Evolutionary conservation across 345 rosid genomes (phyloP).

Genomic region (Fremontodendron californicum): DNA sequence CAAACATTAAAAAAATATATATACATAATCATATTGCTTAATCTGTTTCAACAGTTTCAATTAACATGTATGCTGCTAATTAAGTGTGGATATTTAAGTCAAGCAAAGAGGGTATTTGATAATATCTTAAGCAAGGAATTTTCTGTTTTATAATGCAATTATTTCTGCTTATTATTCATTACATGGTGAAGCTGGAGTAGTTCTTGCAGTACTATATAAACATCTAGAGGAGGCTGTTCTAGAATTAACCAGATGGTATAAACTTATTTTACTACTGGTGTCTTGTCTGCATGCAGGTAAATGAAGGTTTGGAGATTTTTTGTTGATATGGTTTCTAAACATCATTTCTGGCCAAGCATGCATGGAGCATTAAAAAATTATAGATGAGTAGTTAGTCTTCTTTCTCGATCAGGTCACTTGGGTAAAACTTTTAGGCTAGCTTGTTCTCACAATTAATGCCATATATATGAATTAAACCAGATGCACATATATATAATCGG

Average conservation of each 20-base stretch:
- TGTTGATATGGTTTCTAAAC: constrained; percentile 30
- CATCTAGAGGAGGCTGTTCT: constrained; percentile 26
- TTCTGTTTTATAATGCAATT: constrained; percentile 47
- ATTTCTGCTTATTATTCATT: constrained; percentile 44
- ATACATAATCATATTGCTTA: no score
- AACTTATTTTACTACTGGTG: constrained; percentile 39
- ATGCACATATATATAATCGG: constrained; percentile 44
- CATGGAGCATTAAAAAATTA: constrained; percentile 60
- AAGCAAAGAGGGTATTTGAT: constrained; percentile 40
- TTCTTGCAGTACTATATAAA: constrained; percentile 30
- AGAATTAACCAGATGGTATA: constrained; percentile 44
- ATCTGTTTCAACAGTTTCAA: constrained; percentile 39
- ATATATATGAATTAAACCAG: constrained; percentile 39
- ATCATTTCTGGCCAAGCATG: constrained; percentile 28
- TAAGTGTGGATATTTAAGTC: constrained; percentile 51
- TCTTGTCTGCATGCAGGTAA: constrained; percentile 35
- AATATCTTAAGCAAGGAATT: constrained; percentile 25
- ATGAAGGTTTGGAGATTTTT: constrained; percentile 40
- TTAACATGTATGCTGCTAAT: constrained; percentile 72
- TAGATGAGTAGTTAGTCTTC: constrained; percentile 41
- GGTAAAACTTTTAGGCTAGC: constrained; percentile 35
- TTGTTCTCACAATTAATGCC: constrained; percentile 41
- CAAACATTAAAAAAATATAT: no score
- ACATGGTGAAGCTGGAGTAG: constrained; percentile 39
- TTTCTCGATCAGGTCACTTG: constrained; percentile 40